Base-by-base conservation (phyloP, 148 eudicot genomes). In the Rhododendron vialii region DNA sequence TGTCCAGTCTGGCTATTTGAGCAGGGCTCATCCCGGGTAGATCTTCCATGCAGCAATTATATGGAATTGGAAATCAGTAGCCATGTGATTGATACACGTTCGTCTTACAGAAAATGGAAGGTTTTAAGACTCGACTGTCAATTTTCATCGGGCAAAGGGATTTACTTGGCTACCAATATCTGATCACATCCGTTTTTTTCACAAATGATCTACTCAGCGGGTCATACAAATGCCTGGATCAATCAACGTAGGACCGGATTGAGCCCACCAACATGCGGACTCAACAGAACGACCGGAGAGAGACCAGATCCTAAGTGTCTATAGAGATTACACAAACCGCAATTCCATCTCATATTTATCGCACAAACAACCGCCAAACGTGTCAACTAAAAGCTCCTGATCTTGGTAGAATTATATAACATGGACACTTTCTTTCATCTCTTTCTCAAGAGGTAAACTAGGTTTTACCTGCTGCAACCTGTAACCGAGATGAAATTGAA, bases 331-430 rank as follows among this genome's bases (percentile, higher is more conserved):
- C 69, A 82, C 43, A 50, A 84, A 30, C 45, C 7, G 73, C 86
- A 48, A 18, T 47, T 48, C 50, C 51, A 48, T 30, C 36, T n/a
- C 45, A 67, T 83, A 83, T 84, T 51, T 83, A 83, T 75, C 12
- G 71, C 81, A 84, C 47, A 76, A 47, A 53, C 38, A 53, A 55
- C 51, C 47, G 9, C 50, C 47, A 18, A 81, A 35, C 13, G 18
- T 9, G 30, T 48, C 35, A 81, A 35, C 36, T 33, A 81, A 80
- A 80, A 18, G 20, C 20, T n/a, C 2, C 82, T 50, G 65, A 30
- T 80, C 59, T 53, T 2, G 83, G 83, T 53, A 51, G 10, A 53
- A 57, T 35, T 81, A 30, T 74, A 74, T 35, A 35, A 71, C 36
- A 73, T 30, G 36, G 30, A 50, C 36, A 20, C 30, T 26, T 28